Conservation (phyloP, 2,329 filamentous ascomycete species). For the Trichothecium sympodiale region DNA sequence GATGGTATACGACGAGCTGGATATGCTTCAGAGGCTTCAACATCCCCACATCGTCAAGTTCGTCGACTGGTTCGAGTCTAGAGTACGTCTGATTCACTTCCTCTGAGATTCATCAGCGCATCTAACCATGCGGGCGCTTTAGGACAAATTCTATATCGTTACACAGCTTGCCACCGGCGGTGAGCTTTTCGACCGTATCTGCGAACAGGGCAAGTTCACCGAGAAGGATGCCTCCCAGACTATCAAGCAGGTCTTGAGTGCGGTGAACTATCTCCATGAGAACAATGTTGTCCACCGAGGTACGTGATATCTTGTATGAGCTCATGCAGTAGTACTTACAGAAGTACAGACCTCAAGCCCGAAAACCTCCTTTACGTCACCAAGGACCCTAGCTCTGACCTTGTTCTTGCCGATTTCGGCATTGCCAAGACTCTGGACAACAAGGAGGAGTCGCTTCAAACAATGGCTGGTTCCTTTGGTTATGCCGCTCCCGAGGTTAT, state of each 20-base stretch:
- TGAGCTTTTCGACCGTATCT: constrained; percentile 96
- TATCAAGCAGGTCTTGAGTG: constrained; percentile 84
- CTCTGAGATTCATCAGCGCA: not conserved
- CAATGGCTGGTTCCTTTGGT: constrained; percentile 97
- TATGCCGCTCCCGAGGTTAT: constrained; percentile 98
- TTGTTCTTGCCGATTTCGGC: constrained; percentile 94
- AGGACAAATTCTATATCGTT: constrained; percentile 99
- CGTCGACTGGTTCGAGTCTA: constrained; percentile 97
- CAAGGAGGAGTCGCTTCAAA: constrained; percentile 84
- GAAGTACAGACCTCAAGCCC: constrained; percentile 73
- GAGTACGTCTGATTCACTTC: constrained; percentile 43
- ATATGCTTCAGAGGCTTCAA: constrained; percentile 81
- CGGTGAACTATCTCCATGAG: constrained; percentile 87
- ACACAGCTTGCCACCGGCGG: constrained; percentile 92
- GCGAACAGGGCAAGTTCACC: constrained; percentile 94
- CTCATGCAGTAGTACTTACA: constrained; percentile 5
- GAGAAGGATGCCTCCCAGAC: constrained; percentile 96
- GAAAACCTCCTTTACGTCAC: constrained; percentile 95
- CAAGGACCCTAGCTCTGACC: constrained; percentile 61
- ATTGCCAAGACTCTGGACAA: constrained; percentile 96
- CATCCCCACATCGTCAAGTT: constrained; percentile 97
- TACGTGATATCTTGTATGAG: constrained; percentile 23
- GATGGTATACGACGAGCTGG: constrained; percentile 97
- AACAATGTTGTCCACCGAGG: constrained; percentile 95
- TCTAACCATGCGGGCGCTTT: not conserved